Evolutionary conservation across 2,329 filamentous ascomycete species (phyloP).

Genomic region (Diaporthe sp.): DNA sequence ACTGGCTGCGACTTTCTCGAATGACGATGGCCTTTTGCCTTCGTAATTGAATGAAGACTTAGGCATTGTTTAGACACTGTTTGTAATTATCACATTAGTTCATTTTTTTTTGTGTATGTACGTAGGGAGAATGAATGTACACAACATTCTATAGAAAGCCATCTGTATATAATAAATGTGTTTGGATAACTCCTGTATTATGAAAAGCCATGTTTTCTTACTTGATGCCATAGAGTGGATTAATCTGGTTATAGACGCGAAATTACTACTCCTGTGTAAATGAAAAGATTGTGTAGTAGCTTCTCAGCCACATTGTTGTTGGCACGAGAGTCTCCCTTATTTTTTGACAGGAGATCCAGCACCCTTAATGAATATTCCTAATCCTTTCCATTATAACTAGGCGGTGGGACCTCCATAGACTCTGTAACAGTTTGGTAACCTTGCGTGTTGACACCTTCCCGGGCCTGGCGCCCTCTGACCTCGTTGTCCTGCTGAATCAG

Average conservation of each 20-base stretch:
- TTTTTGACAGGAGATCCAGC: background rate
- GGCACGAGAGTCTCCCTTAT: background rate
- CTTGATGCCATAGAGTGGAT: no score
- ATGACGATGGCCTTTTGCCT: background rate
- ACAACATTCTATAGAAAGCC: background rate
- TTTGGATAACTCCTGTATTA: no score
- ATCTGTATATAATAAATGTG: fast-evolving
- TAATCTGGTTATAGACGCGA: no score
- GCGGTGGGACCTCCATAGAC: background rate
- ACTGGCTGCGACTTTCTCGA: background rate
- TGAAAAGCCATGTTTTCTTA: no score
- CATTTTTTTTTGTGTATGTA: background rate
- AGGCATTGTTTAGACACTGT: background rate
- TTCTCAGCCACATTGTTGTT: background rate
- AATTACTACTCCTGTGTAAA: no score
- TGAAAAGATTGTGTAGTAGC: no score
- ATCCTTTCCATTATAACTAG: background rate
- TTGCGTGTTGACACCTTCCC: background rate
- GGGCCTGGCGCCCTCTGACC: background rate
- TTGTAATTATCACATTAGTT: background rate
- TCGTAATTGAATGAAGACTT: background rate
- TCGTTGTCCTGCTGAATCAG: slow-evolving; percentile 2
- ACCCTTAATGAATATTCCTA: background rate
- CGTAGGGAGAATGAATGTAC: background rate
- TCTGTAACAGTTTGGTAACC: background rate